Conservation (phyloP, 257 asterid genomes). For the Cruciata laevipes region DNA sequence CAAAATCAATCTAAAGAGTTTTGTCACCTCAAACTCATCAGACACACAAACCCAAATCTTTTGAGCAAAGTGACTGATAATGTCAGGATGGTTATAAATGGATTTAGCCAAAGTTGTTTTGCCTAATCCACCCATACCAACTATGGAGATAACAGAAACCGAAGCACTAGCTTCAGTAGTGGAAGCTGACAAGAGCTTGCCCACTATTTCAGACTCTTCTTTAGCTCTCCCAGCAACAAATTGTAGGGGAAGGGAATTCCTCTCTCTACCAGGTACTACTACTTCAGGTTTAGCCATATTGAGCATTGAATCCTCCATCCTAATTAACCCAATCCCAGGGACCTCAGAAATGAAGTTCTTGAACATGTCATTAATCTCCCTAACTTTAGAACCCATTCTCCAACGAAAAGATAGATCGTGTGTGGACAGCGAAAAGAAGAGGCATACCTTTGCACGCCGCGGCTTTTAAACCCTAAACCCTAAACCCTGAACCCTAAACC, state of each 20-base stretch:
- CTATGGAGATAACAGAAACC: not conserved
- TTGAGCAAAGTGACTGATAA: not conserved
- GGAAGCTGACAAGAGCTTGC: no score
- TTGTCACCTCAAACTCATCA: not conserved
- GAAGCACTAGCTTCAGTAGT: no score
- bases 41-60: not conserved
- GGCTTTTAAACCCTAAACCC: no score
- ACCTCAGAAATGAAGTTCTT: not conserved
- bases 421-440: not conserved
- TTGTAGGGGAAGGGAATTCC: no score
- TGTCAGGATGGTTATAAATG: not conserved
- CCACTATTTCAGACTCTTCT: no score
- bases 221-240: not conserved
- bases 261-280: no score
- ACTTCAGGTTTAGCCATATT: not conserved
- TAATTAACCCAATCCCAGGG: not conserved
- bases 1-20: not conserved
- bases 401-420: not conserved
- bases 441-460: not conserved
- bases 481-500: no score
- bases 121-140: not conserved
- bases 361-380: not conserved
- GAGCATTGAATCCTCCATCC: no score
- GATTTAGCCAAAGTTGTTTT: not conserved
- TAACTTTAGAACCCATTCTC: slow-evolving; percentile 1